Conservation (phyloP, 2,329 filamentous ascomycete genomes). For the Curvularia hawaiiensis region DNA sequence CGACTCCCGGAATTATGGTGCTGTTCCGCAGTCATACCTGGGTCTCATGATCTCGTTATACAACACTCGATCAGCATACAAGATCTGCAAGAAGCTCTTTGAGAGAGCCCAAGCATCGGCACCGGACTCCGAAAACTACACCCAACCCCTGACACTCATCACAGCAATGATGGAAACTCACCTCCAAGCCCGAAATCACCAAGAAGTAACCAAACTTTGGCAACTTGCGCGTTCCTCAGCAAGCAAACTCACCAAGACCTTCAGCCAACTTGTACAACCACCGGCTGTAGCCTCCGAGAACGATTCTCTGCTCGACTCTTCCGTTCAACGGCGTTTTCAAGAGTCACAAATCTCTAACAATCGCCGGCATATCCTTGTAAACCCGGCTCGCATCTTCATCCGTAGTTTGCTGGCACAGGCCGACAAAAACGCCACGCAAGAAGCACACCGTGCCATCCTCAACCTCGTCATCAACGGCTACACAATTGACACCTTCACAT, state of each 20-base stretch:
- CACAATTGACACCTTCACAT: slow-evolving; percentile 73
- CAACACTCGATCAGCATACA: slow-evolving; percentile 52
- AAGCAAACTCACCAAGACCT: slow-evolving; percentile 47
- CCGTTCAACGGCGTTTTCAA: slow-evolving; percentile 24
- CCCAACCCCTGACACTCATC: slow-evolving; percentile 48
- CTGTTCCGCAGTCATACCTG: slow-evolving; percentile 58
- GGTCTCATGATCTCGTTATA: slow-evolving; percentile 63
- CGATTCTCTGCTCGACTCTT: slow-evolving; percentile 32
- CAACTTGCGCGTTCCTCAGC: slow-evolving; percentile 61
- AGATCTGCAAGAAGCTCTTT: slow-evolving; percentile 45
- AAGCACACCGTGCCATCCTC: slow-evolving; percentile 50
- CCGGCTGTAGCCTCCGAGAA: slow-evolving; percentile 22
- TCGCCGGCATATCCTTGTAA: slow-evolving; percentile 56
- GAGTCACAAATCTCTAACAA: slow-evolving; percentile 33
- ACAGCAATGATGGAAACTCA: slow-evolving; percentile 70
- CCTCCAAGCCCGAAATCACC: slow-evolving; percentile 61
- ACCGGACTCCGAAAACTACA: slow-evolving; percentile 19
- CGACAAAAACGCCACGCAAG: slow-evolving; percentile 30
- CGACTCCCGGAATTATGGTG: slow-evolving; percentile 43
- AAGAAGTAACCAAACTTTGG: slow-evolving; percentile 71
- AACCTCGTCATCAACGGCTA: slow-evolving; percentile 71
- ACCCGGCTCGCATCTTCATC: slow-evolving; percentile 59
- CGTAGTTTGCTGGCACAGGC: slow-evolving; percentile 58
- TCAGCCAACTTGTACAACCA: slow-evolving; percentile 42
- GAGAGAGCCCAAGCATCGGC: slow-evolving; percentile 25